phyloP scores from a whole-genome alignment of 352 stramenopile genomes.

The Phytophthora foliorum region DNA sequence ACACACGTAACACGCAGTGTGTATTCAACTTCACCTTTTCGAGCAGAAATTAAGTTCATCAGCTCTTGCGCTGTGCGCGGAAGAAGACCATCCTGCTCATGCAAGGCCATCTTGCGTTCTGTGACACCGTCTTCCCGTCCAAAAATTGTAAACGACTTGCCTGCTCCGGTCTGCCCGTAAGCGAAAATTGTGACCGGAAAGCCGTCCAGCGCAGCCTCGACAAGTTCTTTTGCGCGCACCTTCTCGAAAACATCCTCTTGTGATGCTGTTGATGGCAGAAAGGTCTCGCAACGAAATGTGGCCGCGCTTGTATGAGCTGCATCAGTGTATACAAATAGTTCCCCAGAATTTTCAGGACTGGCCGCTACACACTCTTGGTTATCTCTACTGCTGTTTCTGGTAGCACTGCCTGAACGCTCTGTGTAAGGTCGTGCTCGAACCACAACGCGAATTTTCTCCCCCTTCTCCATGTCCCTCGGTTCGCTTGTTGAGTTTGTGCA shows the following conservation, averaged over 20 bases:
- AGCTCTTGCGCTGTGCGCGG: conserved; percentile 58
- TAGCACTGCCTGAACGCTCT: conserved; percentile 2
- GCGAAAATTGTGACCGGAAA: conserved; percentile 83
- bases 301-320: conserved; percentile 41
- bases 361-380: conserved; percentile 41
- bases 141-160: conserved; percentile 85
- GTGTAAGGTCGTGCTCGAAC: conserved; percentile 62
- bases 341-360: conserved; percentile 47
- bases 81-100: conserved; percentile 60
- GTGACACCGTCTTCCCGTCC: conserved; percentile 57
- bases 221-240: conserved; percentile 52
- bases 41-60: conserved; percentile 59
- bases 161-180: conserved; percentile 78
- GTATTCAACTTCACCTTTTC: conserved; percentile 55
- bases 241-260: conserved; percentile 71
- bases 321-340: conserved; percentile 61
- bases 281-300: conserved; percentile 75
- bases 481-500: background rate
- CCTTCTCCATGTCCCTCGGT: conserved; percentile 47
- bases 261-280: conserved; percentile 42
- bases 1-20: conserved; percentile 75
- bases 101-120: conserved; percentile 37
- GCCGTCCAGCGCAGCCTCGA: conserved; percentile 63
- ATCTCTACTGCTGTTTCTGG: conserved; percentile 3
- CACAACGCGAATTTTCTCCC: conserved; percentile 76